These are phyloP conservation scores for Acanthamoeba lenticulata DNA, from an alignment of 208 protist genomes.

Conservation along the genomic window DNA sequence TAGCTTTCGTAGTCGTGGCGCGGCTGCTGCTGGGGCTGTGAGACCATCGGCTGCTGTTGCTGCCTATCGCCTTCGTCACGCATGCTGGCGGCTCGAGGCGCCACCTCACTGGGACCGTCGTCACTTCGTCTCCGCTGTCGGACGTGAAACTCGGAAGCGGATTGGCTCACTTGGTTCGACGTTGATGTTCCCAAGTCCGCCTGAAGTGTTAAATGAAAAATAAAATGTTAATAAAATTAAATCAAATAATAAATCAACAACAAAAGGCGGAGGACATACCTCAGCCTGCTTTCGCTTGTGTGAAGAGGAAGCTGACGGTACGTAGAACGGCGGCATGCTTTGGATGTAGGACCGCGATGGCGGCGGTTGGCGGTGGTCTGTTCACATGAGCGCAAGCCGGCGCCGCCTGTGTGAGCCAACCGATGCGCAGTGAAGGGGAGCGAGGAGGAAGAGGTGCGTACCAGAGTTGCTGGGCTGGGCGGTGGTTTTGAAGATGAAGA, in stretches of 20 bases:
- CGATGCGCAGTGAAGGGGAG: background rate
- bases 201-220: too few relatives aligned
- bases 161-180: background rate
- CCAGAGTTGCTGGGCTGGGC: background rate
- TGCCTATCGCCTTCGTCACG: background rate
- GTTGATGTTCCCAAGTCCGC: background rate
- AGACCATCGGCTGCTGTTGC: background rate
- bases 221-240: too few relatives aligned
- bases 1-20: background rate
- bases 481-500: conserved; percentile 45
- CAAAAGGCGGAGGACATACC: background rate
- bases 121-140: background rate
- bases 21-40: background rate
- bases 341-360: background rate
- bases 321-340: too few relatives aligned
- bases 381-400: too few relatives aligned
- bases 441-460: background rate
- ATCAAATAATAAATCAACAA: background rate
- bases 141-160: background rate
- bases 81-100: background rate
- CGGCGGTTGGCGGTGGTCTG: too few relatives aligned
- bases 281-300: conserved; percentile 19
- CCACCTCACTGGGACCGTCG: too few relatives aligned
- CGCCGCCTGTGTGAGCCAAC: too few relatives aligned
- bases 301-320: background rate